A percentile compares a stretch with the other conserved stretches of the same genome.
These are phyloP conservation scores for Penicillium paradoxum DNA, from an alignment of 495 filamentous ascomycete genomes.

Conservation along the genomic window DNA sequence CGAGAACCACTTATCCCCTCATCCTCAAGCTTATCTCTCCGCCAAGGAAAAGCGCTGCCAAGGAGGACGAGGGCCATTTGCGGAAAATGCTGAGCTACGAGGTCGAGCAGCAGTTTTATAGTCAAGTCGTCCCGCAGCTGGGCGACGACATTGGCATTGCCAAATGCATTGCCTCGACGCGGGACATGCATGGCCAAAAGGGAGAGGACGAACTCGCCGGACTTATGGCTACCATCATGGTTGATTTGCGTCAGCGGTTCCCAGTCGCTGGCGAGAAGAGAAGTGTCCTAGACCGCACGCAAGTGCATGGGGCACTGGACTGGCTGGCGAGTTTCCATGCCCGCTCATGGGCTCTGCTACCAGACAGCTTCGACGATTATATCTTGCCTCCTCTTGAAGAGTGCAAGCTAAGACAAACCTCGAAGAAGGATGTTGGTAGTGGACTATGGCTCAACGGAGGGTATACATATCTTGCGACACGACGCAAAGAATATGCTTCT, in stretches of 20 bases:
- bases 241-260: conserved; percentile 26
- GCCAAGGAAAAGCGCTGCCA: conserved; percentile 9
- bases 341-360: conserved; percentile 21
- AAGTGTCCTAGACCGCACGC: conserved; percentile 15
- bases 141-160: conserved; percentile 26
- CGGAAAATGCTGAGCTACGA: conserved; percentile 39
- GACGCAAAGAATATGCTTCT: conserved; percentile 30
- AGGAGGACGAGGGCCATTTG: conserved; percentile 34
- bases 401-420: conserved; percentile 3
- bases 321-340: conserved; percentile 33
- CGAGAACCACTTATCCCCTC: conserved; percentile 24
- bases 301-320: conserved; percentile 28
- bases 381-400: conserved; percentile 34
- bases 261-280: conserved; percentile 30
- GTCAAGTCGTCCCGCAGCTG: conserved; percentile 25
- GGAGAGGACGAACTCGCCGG: conserved; percentile 24
- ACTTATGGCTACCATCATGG: conserved; percentile 34
- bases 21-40: conserved; percentile 41
- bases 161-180: conserved; percentile 31
- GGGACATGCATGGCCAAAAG: conserved; percentile 13
- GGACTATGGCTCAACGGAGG: conserved; percentile 38
- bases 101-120: conserved; percentile 35
- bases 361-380: conserved; percentile 14
- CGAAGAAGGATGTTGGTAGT: neutral
- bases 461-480: conserved; percentile 39